phyloP scores from a whole-genome alignment of 2,329 filamentous ascomycete genomes.

The Macrophomina phaseolina region DNA sequence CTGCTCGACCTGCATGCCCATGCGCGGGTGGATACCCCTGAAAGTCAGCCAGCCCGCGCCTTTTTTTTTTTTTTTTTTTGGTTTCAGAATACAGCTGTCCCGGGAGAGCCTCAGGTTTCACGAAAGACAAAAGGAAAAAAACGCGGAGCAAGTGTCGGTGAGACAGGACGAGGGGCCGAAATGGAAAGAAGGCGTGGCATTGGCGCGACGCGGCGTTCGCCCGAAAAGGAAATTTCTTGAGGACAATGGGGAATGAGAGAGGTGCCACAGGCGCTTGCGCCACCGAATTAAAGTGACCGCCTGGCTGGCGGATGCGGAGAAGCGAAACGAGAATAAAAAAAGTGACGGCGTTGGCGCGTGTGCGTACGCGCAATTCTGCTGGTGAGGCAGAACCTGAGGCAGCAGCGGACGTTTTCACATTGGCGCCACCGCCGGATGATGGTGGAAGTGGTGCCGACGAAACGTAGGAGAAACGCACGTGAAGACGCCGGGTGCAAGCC shows the following conservation, averaged over 20 bases:
- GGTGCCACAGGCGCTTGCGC: constrained; percentile 14
- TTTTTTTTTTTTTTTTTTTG: background rate
- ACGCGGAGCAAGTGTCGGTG: background rate
- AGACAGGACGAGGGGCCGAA: background rate
- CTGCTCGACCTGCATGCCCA: constrained; percentile 41
- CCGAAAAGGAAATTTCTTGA: background rate
- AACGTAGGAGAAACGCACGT: constrained; percentile 9
- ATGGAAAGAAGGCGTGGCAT: background rate
- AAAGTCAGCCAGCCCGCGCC: constrained; percentile 1
- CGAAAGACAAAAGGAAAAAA: background rate
- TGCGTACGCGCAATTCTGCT: no score
- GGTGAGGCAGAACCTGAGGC: background rate
- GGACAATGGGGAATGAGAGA: background rate
- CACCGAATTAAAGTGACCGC: background rate
- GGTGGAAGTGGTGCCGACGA: background rate
- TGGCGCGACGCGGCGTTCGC: background rate
- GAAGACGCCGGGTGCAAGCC: background rate
- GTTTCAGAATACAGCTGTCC: background rate
- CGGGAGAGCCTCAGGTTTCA: constrained; percentile 4
- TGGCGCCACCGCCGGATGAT: no score
- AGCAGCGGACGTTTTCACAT: no score
- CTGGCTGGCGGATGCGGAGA: background rate
- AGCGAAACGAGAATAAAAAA: no score
- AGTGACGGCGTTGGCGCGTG: background rate
- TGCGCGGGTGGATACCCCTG: background rate